Evolutionary conservation across 352 stramenopile genomes (phyloP), one percentile per base, ranked within the genome.

Genomic region (Pythium insidiosum): DNA sequence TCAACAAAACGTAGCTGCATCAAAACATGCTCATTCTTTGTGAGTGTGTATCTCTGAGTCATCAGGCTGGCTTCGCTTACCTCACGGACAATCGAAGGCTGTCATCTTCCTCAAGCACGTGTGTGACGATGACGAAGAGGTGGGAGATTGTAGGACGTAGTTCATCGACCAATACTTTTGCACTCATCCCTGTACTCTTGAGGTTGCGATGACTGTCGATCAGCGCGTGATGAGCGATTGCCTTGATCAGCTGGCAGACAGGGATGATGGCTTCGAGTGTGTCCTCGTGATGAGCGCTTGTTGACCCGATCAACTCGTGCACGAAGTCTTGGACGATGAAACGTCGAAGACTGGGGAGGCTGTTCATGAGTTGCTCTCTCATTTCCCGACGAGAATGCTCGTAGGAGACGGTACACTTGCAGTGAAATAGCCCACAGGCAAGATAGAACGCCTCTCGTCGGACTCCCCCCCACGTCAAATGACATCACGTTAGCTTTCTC

Each of bases 401-500:
- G 37, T 86, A 90, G 15, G 73, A 76, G 10, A n/a, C 61, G 1
- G 74, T 75, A 37, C 71, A 74, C 53, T 50, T 63, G 56, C 79
- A 91, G 19, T 65, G 48, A 36, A 89, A 78, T 1, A 91, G 40
- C 1, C 79, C 79, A 43, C 79, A 91, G 3, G 76, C 66, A 4
- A 91, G 42, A 30, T 91, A 91, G 41, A 88, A 91, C 0, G 73
- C 73, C 61, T 91, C 79, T 18, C 79, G 79, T 3, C 76, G 68
- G 50, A 91, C 57, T 12, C 43, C 29, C 3, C n/a, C 48, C 56
- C n/a, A 79, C 58, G 26, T 86, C 69, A 44, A 74, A 55, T n/a
- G n/a, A 29, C 53, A 35, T 2, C 0, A 21, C 15, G 52, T 45
- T 1, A 31, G 15, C 18, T n/a, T 34, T 51, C 12, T 42, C 58